Evolutionary conservation across 192 early-diverging fungal species (phyloP).

Genomic region (Chytriomyces confervae): DNA sequence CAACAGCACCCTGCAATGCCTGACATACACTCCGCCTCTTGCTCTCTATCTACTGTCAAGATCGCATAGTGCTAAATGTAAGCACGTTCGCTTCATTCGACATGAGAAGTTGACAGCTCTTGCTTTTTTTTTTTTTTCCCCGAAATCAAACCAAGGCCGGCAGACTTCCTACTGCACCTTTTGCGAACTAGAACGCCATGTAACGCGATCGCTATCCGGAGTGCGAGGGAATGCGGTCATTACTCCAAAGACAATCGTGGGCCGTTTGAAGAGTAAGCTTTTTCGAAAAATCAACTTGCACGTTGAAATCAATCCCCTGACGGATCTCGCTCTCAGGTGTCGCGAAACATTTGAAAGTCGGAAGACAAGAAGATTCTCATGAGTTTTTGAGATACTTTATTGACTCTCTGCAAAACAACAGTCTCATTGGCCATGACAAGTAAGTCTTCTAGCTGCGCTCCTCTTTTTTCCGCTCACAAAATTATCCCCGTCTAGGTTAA

Average conservation of each 20-base stretch:
- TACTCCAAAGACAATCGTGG: conserved; percentile 70
- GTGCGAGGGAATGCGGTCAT: conserved; percentile 49
- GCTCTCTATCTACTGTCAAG: no score
- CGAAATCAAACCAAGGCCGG: conserved; percentile 50
- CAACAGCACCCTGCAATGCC: conserved; percentile 84
- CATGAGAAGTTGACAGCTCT: no score
- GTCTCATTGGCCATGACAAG: conserved; percentile 61
- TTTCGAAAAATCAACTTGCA: not conserved
- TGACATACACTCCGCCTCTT: conserved; percentile 60
- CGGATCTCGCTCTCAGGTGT: conserved; percentile 40
- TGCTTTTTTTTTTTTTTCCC: no score
- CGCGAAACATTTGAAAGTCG: conserved; percentile 76
- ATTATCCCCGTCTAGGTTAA: conserved; percentile 20
- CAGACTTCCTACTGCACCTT: conserved; percentile 70
- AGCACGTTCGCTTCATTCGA: no score
- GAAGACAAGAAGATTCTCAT: conserved; percentile 89
- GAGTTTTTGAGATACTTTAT: conserved; percentile 80
- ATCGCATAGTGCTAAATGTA: no score
- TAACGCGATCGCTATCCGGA: conserved; percentile 56
- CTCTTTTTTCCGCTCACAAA: not conserved
- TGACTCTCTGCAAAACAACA: conserved; percentile 70
- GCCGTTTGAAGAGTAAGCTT: conserved; percentile 60
- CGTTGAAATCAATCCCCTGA: no score
- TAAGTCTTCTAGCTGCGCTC: conserved; percentile 55
- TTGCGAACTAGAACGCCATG: conserved; percentile 75